Base-by-base conservation (phyloP, 2,329 filamentous ascomycete species). In the Ceratocystiopsis sp. region DNA sequence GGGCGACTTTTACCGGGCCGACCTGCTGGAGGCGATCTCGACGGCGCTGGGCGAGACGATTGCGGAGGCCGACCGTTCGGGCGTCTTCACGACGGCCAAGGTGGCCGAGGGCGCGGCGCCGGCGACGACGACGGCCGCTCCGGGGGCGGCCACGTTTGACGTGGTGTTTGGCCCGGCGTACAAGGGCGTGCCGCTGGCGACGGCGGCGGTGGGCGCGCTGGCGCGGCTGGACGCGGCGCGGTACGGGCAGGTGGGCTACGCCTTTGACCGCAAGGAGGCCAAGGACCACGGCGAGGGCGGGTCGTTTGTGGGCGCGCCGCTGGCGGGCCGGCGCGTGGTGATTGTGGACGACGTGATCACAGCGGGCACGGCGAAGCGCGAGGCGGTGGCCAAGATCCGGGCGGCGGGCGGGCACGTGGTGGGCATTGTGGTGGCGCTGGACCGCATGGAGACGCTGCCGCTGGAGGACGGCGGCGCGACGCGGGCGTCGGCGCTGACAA, bases 311-410 rank as follows among this genome's bases (percentile, higher is more conserved):
- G 91, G 91, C 12, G 83, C 85, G 29, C 72, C 80, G 8, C 67
- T 96, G 42, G 81, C 82, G 63, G 87, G 84, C 43, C 87, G 91
- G 71, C 75, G 73, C 47, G 77, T 95, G 15, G 69, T 98, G 33
- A 83, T 98, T 52, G 80, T 98, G 36, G 91, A 98, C 66, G 91
- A 96, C 63, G 89, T 98, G 45, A 89, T 96, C 55, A 95, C 87
- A 1, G 89, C 86, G 1, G 91, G 91, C 25, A 96, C 87, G 1
- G 91, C 91, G 36, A 87, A 95, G 65, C 73, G 86, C 46, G 87
- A 96, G 61, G 85, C 89, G 14, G 86, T 96, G 47, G 77, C 77
- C 43, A 91, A 94, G 61, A 94, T 96, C 58, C 72, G 77, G 53
- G 75, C 75, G 53, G 81, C 93, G 58, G 91, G 89, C 3, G 91